Evolutionary conservation across 106 monocot species (phyloP), one percentile per base, ranked within the genome.

Genomic region (Apostasia shenzhenica): DNA sequence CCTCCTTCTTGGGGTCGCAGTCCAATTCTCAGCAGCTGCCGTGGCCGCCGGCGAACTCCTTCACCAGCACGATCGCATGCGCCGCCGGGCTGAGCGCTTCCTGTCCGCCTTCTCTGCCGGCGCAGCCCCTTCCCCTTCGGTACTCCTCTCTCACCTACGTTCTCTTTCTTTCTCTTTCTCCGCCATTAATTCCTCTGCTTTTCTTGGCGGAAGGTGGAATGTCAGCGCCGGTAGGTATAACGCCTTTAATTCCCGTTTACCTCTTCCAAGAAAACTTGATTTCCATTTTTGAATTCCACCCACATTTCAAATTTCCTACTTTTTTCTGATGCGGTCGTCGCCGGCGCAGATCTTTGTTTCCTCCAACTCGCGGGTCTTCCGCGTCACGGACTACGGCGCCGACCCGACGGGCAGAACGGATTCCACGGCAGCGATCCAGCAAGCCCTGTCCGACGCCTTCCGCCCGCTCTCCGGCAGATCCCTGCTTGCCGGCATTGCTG

Each of bases 301-400:
- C 2, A 2, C 12, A 3, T 10, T 14, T 3, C 4, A 13, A 13
- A 56, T 10, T 13, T 56, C 1, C 3, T 0, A 10, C 14, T 14
- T 56, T 7, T 3, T 13, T 56, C 14, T 56, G 51, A 52, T 55
- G 55, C 2, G 0, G 6, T 59, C 3, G 1, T 9, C 13, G 40
- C 6, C 41, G n/a, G 51, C 3, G 77, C 39, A 61, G 78, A 60
- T 57, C 51, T 41, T 45, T 5, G 6, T 58, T 5, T 42, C 67
- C 9, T 48, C 72, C 48, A 48, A 45, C 5, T 57, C 91, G 37
- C 81, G 85, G 1, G 83, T 92, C 9, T 88, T 76, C 55, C 82
- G 85, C 61, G 85, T 82, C 65, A 83, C 74, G 11, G 78, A 81
- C 41, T 92, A 91, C 77, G 92, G 92, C 2, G 92, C 92, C 1